Percentiles rank a stretch among this genome's conserved stretches.
Conservation (phyloP, 2,329 filamentous ascomycete genomes). For the Ceratocystis alfenasii region DNA sequence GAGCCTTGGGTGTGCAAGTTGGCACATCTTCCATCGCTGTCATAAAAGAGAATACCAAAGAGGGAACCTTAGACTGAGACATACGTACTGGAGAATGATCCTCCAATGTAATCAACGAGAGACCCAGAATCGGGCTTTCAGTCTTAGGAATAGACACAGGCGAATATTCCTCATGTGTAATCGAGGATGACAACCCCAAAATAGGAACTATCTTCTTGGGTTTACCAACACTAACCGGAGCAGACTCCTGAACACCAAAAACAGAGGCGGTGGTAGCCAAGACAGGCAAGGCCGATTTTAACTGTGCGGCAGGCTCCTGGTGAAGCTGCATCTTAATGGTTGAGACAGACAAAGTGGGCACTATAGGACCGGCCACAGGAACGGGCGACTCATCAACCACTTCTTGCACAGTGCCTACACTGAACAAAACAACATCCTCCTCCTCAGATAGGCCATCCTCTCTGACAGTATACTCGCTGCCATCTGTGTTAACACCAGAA, state of each 20-base stretch:
- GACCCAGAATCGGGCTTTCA: conserved; percentile 26
- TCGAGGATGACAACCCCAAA: conserved; percentile 21
- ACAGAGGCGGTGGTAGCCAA: conserved; percentile 28
- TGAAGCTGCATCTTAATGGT: not conserved
- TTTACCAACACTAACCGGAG: conserved; percentile 29
- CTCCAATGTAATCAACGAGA: conserved; percentile 24
- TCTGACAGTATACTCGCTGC: conserved; percentile 30
- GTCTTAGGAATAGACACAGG: conserved; percentile 28
- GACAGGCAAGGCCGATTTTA: conserved; percentile 26
- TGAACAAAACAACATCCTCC: conserved; percentile 24
- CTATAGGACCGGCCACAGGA: not conserved
- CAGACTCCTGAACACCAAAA: conserved; percentile 27
- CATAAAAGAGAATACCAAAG: conserved; percentile 27
- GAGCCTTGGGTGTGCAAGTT: not conserved
- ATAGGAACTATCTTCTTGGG: conserved; percentile 23
- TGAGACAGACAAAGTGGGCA: conserved; percentile 14
- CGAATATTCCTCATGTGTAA: not conserved
- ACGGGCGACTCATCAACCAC: conserved; percentile 18
- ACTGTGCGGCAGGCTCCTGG: conserved; percentile 24
- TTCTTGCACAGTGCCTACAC: conserved; percentile 9
- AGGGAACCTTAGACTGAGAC: conserved; percentile 27
- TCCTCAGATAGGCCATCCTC: conserved; percentile 27
- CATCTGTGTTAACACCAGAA: conserved; percentile 48
- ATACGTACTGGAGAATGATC: conserved; percentile 25
- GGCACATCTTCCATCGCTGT: not conserved